phyloP scores from a whole-genome alignment of 306 rosid species.

The Senna siamea region DNA sequence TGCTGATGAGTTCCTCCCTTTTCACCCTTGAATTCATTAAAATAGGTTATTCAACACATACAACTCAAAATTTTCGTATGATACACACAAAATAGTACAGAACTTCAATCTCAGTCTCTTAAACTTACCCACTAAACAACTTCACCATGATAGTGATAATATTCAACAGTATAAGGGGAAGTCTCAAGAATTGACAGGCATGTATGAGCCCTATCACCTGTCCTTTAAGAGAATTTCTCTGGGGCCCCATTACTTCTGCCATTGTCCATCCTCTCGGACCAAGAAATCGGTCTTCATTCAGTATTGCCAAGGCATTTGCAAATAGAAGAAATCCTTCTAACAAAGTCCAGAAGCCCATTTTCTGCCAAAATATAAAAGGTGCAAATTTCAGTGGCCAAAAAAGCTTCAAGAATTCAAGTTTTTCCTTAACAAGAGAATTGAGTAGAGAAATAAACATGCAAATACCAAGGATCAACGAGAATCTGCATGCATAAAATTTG shows the following conservation, averaged over 20 bases:
- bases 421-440: constrained; percentile 11
- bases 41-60: constrained; percentile 6
- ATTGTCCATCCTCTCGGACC: constrained; percentile 84
- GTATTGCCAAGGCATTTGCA: constrained; percentile 77
- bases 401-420: background rate
- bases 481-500: background rate
- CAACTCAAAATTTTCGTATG: constrained; percentile 13
- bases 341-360: constrained; percentile 76
- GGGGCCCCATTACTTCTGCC: constrained; percentile 55
- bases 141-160: constrained; percentile 52
- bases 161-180: constrained; percentile 73
- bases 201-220: constrained; percentile 71
- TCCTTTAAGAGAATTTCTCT: constrained; percentile 66
- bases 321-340: constrained; percentile 74
- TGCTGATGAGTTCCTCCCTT: constrained; percentile 12
- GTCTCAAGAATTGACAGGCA: constrained; percentile 75
- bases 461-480: constrained; percentile 11
- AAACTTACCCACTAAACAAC: constrained; percentile 62
- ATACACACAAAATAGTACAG: constrained; percentile 20
- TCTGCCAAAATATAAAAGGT: constrained; percentile 36
- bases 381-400: constrained; percentile 16
- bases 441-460: background rate
- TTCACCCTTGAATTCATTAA: background rate
- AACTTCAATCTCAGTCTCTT: background rate
- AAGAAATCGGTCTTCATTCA: constrained; percentile 89